phyloP scores from a whole-genome alignment of 2,329 filamentous ascomycete species.

The Colletotrichum sp. region DNA sequence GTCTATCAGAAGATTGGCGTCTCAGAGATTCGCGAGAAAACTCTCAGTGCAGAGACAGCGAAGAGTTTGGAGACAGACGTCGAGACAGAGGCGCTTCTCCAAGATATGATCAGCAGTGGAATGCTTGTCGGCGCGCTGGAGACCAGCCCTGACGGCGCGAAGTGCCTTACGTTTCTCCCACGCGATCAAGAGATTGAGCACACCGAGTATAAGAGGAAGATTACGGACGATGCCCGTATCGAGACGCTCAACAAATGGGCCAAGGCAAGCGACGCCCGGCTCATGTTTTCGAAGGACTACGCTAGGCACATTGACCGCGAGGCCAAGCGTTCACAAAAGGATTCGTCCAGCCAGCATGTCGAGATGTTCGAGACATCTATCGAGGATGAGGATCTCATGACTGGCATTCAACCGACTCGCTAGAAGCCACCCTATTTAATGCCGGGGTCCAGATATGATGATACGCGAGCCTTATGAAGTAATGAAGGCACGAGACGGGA shows the following conservation, averaged over 20 bases:
- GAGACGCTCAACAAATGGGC: conserved; percentile 52
- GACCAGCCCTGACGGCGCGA: conserved; percentile 44
- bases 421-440: neutral
- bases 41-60: conserved; percentile 60
- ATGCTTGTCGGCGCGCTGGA: conserved; percentile 60
- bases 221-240: conserved; percentile 50
- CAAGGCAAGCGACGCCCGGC: conserved; percentile 56
- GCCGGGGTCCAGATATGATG: neutral
- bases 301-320: conserved; percentile 52
- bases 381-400: conserved; percentile 69
- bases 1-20: conserved; percentile 71
- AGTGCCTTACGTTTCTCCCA: conserved; percentile 57
- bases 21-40: conserved; percentile 54
- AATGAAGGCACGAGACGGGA: neutral
- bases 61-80: conserved; percentile 43
- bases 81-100: conserved; percentile 52
- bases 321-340: conserved; percentile 51
- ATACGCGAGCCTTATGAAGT: conserved; percentile 2
- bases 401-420: conserved; percentile 38
- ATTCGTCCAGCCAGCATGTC: conserved; percentile 33
- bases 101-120: conserved; percentile 59
- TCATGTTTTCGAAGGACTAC: conserved; percentile 63
- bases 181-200: conserved; percentile 52
- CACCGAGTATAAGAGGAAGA: conserved; percentile 51
- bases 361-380: conserved; percentile 51